These are phyloP conservation scores for Endoconidiophora polonica DNA, from an alignment of 2,329 filamentous ascomycete genomes.

Conservation along the genomic window DNA sequence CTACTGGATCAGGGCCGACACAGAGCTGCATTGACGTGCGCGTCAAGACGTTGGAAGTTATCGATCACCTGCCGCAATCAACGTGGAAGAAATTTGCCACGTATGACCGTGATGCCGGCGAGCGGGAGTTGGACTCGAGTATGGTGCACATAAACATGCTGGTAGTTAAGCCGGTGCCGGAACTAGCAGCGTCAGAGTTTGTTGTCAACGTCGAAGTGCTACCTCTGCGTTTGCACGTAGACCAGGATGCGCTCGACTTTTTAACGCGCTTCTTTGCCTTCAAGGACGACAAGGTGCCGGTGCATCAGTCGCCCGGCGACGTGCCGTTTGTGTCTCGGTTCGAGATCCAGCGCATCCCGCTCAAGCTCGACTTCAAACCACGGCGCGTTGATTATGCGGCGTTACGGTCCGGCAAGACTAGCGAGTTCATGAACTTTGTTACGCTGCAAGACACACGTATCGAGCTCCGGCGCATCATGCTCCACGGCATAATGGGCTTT, in stretches of 20 bases:
- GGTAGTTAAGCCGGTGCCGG: slow-evolving; percentile 70
- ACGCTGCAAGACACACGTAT: slow-evolving; percentile 80
- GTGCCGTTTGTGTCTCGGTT: slow-evolving; percentile 77
- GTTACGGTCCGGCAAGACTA: slow-evolving; percentile 80
- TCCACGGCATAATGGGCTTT: slow-evolving; percentile 84
- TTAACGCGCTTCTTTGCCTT: slow-evolving; percentile 97
- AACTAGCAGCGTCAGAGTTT: slow-evolving; percentile 76
- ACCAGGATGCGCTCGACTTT: slow-evolving; percentile 94
- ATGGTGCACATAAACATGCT: slow-evolving; percentile 85
- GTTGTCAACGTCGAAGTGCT: slow-evolving; percentile 65
- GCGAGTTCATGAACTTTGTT: slow-evolving; percentile 98
- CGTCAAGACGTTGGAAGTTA: slow-evolving; percentile 70
- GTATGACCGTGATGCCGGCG: slow-evolving; percentile 75
- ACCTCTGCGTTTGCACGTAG: slow-evolving; percentile 79
- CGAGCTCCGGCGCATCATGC: slow-evolving; percentile 71
- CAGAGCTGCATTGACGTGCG: slow-evolving; percentile 76
- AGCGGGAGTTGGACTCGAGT: slow-evolving; percentile 66
- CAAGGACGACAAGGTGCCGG: slow-evolving; percentile 54
- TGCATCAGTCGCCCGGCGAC: slow-evolving; percentile 46
- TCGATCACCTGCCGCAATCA: slow-evolving; percentile 84
- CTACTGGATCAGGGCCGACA: slow-evolving; percentile 60
- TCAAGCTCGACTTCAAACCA: slow-evolving; percentile 89
- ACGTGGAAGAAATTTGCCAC: slow-evolving; percentile 98
- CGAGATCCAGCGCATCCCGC: slow-evolving; percentile 66
- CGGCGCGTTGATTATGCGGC: slow-evolving; percentile 95